Conservation (phyloP, 805 yeast species). For the Hermanozyma aechmeae region DNA sequence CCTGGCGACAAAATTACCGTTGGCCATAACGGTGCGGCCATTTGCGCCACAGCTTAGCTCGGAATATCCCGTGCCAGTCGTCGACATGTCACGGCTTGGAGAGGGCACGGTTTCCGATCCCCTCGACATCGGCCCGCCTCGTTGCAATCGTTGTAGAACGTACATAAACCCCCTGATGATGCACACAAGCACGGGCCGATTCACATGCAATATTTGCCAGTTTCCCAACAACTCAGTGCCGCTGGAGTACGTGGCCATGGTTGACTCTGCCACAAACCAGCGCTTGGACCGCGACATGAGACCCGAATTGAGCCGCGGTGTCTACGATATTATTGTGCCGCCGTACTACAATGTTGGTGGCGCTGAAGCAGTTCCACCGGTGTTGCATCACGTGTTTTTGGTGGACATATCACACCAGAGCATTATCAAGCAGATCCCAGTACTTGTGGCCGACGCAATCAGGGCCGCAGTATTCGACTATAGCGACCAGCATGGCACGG, state of each 20-base stretch:
- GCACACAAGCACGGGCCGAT: slow-evolving; percentile 49
- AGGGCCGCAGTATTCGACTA: slow-evolving; percentile 41
- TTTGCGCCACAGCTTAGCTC: slow-evolving; percentile 54
- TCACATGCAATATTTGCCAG: slow-evolving; percentile 82
- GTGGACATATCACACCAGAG: slow-evolving; percentile 61
- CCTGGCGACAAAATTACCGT: slow-evolving; percentile 63
- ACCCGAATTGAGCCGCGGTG: slow-evolving; percentile 76
- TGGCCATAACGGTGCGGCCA: slow-evolving; percentile 76
- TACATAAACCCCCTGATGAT: slow-evolving; percentile 81
- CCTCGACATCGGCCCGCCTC: slow-evolving; percentile 54
- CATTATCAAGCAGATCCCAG: slow-evolving; percentile 49
- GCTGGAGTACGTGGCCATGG: slow-evolving; percentile 51
- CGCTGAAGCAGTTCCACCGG: slow-evolving; percentile 17
- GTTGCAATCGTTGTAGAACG: slow-evolving; percentile 89
- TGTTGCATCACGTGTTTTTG: slow-evolving; percentile 62
- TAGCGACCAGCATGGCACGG: slow-evolving; percentile 10
- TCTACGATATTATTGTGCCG: slow-evolving; percentile 80
- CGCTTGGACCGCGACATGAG: slow-evolving; percentile 55
- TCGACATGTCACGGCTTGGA: slow-evolving; percentile 44
- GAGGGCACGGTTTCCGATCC: slow-evolving; percentile 13
- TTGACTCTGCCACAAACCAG: slow-evolving; percentile 47
- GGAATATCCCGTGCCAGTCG: slow-evolving; percentile 56
- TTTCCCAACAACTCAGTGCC: slow-evolving; percentile 62
- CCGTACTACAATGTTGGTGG: slow-evolving; percentile 50
- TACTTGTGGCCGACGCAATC: slow-evolving; percentile 61